A percentile compares a stretch with the other conserved stretches of the same genome.
Evolutionary conservation across 768 basidiomycete genomes (phyloP).

Genomic region (Lentinula detonsa): DNA sequence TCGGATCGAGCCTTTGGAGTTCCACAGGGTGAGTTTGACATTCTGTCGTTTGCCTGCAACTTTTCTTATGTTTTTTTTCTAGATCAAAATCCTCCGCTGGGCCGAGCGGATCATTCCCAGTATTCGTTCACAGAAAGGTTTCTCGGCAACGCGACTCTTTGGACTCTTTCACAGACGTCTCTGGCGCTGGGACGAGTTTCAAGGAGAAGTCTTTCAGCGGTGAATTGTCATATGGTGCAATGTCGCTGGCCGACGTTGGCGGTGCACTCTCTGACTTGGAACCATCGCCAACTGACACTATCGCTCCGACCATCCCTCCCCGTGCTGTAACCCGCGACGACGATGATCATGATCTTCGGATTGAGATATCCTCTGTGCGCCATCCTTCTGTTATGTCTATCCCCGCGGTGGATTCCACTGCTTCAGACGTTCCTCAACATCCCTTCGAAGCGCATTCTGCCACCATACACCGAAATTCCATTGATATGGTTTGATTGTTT

Average conservation of each 20-base stretch:
- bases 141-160: conserved; percentile 43
- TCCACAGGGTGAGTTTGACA: conserved; percentile 16
- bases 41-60: conserved; percentile 13
- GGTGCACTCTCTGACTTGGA: conserved; percentile 29
- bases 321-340: conserved; percentile 8
- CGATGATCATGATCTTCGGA: conserved; percentile 13
- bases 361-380: conserved; percentile 26
- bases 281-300: conserved; percentile 12
- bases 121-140: conserved; percentile 38
- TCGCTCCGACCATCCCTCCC: conserved; percentile 18
- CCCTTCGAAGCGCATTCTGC: conserved; percentile 8
- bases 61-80: not conserved
- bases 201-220: conserved; percentile 27
- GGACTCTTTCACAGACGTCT: conserved; percentile 40
- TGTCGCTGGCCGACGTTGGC: conserved; percentile 30
- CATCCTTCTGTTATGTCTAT: conserved; percentile 4
- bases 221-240: conserved; percentile 29
- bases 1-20: conserved; percentile 11
- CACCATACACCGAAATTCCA: not conserved
- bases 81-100: conserved; percentile 22
- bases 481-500: not conserved
- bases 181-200: conserved; percentile 28
- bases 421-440: conserved; percentile 17
- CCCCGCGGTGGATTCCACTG: conserved; percentile 11
- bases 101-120: conserved; percentile 28